A percentile compares a stretch with the other conserved stretches of the same genome.
phyloP scores from a whole-genome alignment of 306 rosid genomes.

The Potentilla sterilis region DNA sequence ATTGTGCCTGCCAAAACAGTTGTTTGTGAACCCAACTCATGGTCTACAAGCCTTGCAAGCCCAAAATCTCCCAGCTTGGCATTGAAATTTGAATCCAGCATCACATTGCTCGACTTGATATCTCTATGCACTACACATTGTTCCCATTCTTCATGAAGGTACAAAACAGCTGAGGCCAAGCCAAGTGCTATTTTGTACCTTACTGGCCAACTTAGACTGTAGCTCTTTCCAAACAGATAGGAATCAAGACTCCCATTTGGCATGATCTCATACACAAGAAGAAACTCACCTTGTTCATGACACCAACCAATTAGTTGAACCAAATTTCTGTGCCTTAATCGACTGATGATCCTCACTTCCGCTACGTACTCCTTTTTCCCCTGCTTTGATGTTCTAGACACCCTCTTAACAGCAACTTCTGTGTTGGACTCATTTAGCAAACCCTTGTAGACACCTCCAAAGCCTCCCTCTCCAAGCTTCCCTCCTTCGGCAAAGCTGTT shows the following conservation, averaged over 20 bases:
- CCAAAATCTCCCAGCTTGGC: slow-evolving; percentile 83
- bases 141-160: slow-evolving; percentile 84
- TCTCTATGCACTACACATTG: slow-evolving; percentile 83
- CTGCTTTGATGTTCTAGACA: slow-evolving; percentile 69
- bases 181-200: slow-evolving; percentile 65
- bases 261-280: slow-evolving; percentile 67
- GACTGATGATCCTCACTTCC: slow-evolving; percentile 68
- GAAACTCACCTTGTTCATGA: slow-evolving; percentile 61
- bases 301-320: slow-evolving; percentile 87
- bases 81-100: slow-evolving; percentile 65
- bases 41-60: slow-evolving; percentile 69
- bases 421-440: slow-evolving; percentile 32
- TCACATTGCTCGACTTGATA: slow-evolving; percentile 69
- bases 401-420: slow-evolving; percentile 65
- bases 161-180: slow-evolving; percentile 57
- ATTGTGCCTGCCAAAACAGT: slow-evolving; percentile 71
- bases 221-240: slow-evolving; percentile 52
- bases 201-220: slow-evolving; percentile 41
- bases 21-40: slow-evolving; percentile 66
- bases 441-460: slow-evolving; percentile 73
- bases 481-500: slow-evolving; percentile 43
- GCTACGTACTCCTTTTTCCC: slow-evolving; percentile 69
- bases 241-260: slow-evolving; percentile 81
- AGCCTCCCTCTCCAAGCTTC: slow-evolving; percentile 77
- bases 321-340: slow-evolving; percentile 62